Percentiles rank a stretch among this genome's conserved stretches.
These are phyloP conservation scores for Tulasnella sp. DNA, from an alignment of 768 basidiomycete species.

Conservation along the genomic window DNA sequence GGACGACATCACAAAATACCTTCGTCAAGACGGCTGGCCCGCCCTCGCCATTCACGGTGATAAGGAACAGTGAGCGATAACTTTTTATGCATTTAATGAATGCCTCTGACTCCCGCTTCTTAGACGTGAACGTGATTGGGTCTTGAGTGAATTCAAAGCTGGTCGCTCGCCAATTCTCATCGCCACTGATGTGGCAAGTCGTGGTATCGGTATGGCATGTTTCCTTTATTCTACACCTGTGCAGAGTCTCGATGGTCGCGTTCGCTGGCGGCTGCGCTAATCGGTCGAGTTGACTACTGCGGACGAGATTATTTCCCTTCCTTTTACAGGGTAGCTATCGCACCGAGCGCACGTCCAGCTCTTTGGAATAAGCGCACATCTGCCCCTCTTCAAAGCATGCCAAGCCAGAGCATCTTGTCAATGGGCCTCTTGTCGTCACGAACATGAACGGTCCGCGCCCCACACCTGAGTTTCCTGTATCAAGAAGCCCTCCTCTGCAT, in stretches of 20 bases:
- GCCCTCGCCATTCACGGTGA: slow-evolving; percentile 98
- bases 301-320: background rate
- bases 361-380: background rate
- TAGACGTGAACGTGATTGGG: slow-evolving; percentile 98
- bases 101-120: slow-evolving; percentile 13
- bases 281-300: background rate
- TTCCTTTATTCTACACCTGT: slow-evolving; percentile 19
- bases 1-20: slow-evolving; percentile 95
- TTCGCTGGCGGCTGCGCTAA: background rate
- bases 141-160: slow-evolving; percentile 94
- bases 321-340: background rate
- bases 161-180: slow-evolving; percentile 96
- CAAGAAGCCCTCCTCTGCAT: background rate
- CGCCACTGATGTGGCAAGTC: slow-evolving; percentile 98
- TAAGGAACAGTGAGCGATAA: slow-evolving; percentile 78
- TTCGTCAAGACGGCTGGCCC: slow-evolving; percentile 99
- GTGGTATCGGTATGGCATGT: slow-evolving; percentile 92
- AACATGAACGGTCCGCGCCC: background rate
- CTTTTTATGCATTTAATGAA: background rate
- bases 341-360: background rate
- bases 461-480: background rate
- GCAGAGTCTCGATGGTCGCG: slow-evolving; percentile 2
- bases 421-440: background rate
- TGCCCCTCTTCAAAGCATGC: background rate
- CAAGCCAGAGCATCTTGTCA: background rate